Conservation (phyloP, 805 yeast genomes). For the Barnettozyma siamensis region DNA sequence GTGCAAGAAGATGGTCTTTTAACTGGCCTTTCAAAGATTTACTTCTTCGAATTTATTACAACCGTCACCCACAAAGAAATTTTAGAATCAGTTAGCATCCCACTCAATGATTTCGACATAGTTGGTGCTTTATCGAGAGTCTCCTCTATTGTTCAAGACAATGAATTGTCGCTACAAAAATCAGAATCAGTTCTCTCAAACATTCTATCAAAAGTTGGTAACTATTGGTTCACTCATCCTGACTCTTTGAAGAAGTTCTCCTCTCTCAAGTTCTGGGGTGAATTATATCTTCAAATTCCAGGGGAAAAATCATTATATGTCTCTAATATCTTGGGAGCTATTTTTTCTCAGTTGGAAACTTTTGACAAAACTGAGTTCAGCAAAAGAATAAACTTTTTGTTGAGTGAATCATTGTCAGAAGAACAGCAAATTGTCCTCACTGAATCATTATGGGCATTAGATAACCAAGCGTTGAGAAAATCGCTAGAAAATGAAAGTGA, state of each 20-base stretch:
- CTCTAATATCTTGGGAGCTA: conserved; percentile 30
- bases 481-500: conserved; percentile 1
- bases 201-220: conserved; percentile 41
- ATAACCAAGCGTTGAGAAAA: conserved; percentile 12
- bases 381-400: conserved; percentile 2
- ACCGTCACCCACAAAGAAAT: conserved; percentile 27
- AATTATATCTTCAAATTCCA: conserved; percentile 13
- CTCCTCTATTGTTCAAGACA: conserved; percentile 25
- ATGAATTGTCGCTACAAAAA: conserved; percentile 16
- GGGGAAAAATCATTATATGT: conserved; percentile 26
- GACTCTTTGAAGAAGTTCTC: conserved; percentile 15
- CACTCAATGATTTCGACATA: conserved; percentile 43
- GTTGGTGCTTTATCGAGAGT: conserved; percentile 40
- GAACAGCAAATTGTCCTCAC: conserved; percentile 23
- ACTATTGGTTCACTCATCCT: conserved; percentile 26
- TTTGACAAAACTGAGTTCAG: conserved; percentile 16
- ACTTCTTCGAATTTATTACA: conserved; percentile 33
- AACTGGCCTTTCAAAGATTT: conserved; percentile 13
- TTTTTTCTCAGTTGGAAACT: conserved; percentile 28
- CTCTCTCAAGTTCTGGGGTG: conserved; percentile 26
- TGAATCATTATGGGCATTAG: conserved; percentile 23
- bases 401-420: conserved; percentile 7
- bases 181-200: conserved; percentile 28
- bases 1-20: conserved; percentile 16
- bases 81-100: conserved; percentile 28